These are phyloP conservation scores for Raffaelea albimanens DNA, from an alignment of 2,329 filamentous ascomycete genomes.

Conservation along the genomic window DNA sequence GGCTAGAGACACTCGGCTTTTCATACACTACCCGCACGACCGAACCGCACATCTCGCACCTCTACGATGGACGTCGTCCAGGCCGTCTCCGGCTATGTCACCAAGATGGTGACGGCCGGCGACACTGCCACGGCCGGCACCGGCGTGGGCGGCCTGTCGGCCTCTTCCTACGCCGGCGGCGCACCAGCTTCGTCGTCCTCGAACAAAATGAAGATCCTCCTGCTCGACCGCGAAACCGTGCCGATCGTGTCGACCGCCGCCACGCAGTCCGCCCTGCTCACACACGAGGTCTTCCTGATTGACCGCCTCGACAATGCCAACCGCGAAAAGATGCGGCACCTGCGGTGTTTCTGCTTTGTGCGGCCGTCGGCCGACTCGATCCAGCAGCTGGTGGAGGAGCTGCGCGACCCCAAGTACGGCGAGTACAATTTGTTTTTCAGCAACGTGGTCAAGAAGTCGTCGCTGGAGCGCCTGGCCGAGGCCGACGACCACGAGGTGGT, in stretches of 20 bases:
- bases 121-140: conserved; percentile 45
- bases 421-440: conserved; percentile 97
- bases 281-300: conserved; percentile 95
- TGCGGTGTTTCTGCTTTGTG: conserved; percentile 87
- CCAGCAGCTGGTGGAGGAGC: conserved; percentile 87
- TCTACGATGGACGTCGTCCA: conserved; percentile 89
- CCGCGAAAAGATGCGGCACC: conserved; percentile 95
- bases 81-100: conserved; percentile 88
- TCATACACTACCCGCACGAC: no score
- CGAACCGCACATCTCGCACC: no score
- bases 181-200: conserved; percentile 40
- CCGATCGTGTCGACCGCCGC: conserved; percentile 90
- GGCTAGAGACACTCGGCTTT: no score
- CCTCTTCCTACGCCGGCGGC: conserved; percentile 43
- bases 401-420: conserved; percentile 92
- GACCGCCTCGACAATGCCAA: conserved; percentile 85
- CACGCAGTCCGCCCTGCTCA: conserved; percentile 88
- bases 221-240: conserved; percentile 89
- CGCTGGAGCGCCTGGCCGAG: conserved; percentile 85
- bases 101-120: conserved; percentile 84
- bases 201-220: conserved; percentile 95
- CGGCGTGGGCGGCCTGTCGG: conserved; percentile 43
- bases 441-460: conserved; percentile 95
- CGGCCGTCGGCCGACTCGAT: conserved; percentile 88
- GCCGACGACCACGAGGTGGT: conserved; percentile 97